Evolutionary conservation across 176 grass and related monocot genomes (phyloP), one percentile per base, ranked within the genome.

Genomic region (Thinopyrum elongatum): DNA sequence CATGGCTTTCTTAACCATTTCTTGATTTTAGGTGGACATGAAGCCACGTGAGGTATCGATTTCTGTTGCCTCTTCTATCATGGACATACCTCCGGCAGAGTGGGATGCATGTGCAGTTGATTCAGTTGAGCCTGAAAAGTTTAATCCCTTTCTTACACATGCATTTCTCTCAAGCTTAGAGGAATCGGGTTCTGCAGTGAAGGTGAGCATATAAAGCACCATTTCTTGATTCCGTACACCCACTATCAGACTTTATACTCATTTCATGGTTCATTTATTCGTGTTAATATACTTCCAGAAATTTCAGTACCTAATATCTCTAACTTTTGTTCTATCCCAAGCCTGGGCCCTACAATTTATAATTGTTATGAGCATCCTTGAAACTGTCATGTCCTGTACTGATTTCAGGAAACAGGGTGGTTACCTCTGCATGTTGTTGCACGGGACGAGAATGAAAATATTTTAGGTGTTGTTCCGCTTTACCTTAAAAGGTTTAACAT

Each of bases 321-420:
- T 38, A 75, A 38, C 29, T 25, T 64, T 81, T 84, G 79, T 55
- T 53, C 4, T 53, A 22, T 62, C 29, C 25, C 21, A 23, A 33
- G 49, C 36, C 77, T 38, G 9, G 13, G 13, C 39, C 64, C 19
- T 70, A 71, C 84, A 80, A 7, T 86, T 67, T 64, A 38, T 87
- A 72, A 90, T 58, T 46, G 28, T 90, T 36, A 31, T 49, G 6
- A 10, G 5, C 12, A 14, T 86, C 79, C 38, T 82, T 78, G 57
- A 53, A 39, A 90, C 44, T 61, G 16, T 58, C 19, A 44, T 59
- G 62, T 44, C 65, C 12, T 83, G 42, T 0, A 47, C 26, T 65
- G 25, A 87, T 98, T 95, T 90, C 93, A 98, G 96, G 96, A 98
- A 94, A 98, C 96, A 10, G 96, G 96, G 51, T 98, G 96, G 96